Evolutionary conservation across 257 asterid species (phyloP), one percentile per base, ranked within the genome.

Genomic region (Solanum acaule): DNA sequence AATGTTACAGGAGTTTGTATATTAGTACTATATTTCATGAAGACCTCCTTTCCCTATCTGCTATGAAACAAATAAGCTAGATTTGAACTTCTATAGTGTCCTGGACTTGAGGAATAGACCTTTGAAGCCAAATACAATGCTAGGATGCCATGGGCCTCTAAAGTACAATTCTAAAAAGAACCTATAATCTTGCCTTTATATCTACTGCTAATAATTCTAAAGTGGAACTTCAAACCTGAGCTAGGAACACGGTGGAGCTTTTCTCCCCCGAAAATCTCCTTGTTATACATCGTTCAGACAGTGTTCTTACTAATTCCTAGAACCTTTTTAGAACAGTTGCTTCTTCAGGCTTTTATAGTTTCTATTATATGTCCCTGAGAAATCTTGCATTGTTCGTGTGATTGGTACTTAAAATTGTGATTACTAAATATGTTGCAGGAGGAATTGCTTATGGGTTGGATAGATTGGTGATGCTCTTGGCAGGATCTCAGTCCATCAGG

Each of bases 371-470:
- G 67, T 14, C 40, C 59, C 68, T 16, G 40, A 44, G 40, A 27
- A 81, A 46, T 44, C 42, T 81, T 29, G 89, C 20, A 68, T 46
- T 46, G 73, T 46, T 68, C 12, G 27, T 70, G 33, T 29, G 89
- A 49, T 5, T 82, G 38, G 16, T 12, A 68, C n/a, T 44, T 59
- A 14, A 35, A 8, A 87, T 38, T n/a, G 70, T 75, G 49, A 8
- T 63, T 22, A 38, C 37, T 4, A 42, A 34, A 73, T 33, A 11
- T 78, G 86, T 29, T 59, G 68, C 94, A 96, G 99, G 99, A 67
- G 99, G 99, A 86, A 97, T 97, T 82, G 99, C 99, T 31, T 96
- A 86, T 14, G 99, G 99, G 83, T 83, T 97, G 89, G 98, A 97
- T 90, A 91, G 99, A 92, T 90, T 96, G 89, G 96, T 91, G 86